Base-by-base conservation (phyloP, 257 asterid species). In the Phtheirospermum japonicum region DNA sequence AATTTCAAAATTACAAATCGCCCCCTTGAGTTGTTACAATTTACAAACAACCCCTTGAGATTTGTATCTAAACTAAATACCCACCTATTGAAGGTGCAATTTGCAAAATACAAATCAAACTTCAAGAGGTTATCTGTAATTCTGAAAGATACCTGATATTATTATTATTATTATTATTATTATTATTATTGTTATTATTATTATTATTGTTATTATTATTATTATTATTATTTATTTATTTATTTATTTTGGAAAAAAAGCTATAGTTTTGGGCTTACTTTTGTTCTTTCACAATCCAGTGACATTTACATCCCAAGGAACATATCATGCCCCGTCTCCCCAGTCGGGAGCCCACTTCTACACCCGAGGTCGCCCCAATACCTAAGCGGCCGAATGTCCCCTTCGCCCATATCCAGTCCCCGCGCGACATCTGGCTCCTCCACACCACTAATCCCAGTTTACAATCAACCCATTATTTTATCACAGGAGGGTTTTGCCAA, bases 341-440 rank as follows among this genome's bases (percentile, higher is more conserved):
- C 97, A n/a, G 65, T 82, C 5, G 95, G 96, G 30, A 87, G 95
- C 69, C 95, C 97, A 52, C 93, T 87, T 50, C 77, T 85, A 45
- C 74, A 82, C 71, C 79, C 93, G 48, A 85, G 95, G 65, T 90
- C 95, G n/a, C 95, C 97, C 60, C 97, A 88, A 50, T 89, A 83
- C 73, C 76, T 77, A 5, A 89, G 77, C n/a, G 96, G 95, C 58
- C 82, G 85, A 77, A 71, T 89, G 93, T 87, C 97, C 51, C 96
- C 99, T 2, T 85, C 96, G 4, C 91, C 99, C 23, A 89, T 89
- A 72, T 87, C 96, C 18, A 93, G 97, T 66, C 96, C 99, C 37
- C 89, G 80, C 36, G 72, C 94, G 26, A 85, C 83, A 19, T 93
- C 99, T 0, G 99, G 99, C 76, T 89, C 99, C 6, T 86, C 97